These are phyloP conservation scores for Colletotrichum spinosum DNA, from an alignment of 2,329 filamentous ascomycete species.

Conservation along the genomic window DNA sequence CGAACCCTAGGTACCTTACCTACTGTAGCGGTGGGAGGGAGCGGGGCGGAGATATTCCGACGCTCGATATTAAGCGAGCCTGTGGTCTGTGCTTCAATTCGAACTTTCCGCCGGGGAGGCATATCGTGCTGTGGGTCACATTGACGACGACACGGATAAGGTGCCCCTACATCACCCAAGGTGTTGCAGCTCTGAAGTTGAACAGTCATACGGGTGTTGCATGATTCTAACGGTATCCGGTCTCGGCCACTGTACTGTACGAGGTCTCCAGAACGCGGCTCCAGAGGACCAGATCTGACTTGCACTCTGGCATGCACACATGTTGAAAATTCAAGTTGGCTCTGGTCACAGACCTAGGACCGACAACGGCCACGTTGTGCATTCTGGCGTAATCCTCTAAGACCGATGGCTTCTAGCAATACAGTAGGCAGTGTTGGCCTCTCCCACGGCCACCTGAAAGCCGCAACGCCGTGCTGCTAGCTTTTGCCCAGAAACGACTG, in stretches of 20 bases:
- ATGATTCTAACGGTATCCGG: no score
- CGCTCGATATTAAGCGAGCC: conserved; percentile 9
- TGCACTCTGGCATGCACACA: no score
- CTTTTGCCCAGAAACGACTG: conserved; percentile 35
- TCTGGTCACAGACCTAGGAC: no score
- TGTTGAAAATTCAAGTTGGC: no score
- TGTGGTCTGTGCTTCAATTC: conserved; percentile 13
- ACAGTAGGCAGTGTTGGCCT: conserved; percentile 7
- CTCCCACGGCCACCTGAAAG: conserved; percentile 15
- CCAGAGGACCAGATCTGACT: no score
- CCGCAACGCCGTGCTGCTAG: neutral
- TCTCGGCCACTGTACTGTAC: no score
- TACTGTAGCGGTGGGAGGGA: conserved; percentile 15
- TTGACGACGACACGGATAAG: neutral
- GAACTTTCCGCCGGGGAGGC: no score
- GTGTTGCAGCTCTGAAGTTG: no score
- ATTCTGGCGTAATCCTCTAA: conserved; percentile 25
- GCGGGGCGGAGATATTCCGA: conserved; percentile 28
- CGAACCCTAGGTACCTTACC: neutral
- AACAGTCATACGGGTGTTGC: no score
- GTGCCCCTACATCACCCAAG: no score
- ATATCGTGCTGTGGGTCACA: no score
- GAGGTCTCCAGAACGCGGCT: no score
- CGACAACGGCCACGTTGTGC: neutral
- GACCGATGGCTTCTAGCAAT: conserved; percentile 29